These are phyloP conservation scores for Cydonia oblonga DNA, from an alignment of 331 rosid species.

Conservation along the genomic window DNA sequence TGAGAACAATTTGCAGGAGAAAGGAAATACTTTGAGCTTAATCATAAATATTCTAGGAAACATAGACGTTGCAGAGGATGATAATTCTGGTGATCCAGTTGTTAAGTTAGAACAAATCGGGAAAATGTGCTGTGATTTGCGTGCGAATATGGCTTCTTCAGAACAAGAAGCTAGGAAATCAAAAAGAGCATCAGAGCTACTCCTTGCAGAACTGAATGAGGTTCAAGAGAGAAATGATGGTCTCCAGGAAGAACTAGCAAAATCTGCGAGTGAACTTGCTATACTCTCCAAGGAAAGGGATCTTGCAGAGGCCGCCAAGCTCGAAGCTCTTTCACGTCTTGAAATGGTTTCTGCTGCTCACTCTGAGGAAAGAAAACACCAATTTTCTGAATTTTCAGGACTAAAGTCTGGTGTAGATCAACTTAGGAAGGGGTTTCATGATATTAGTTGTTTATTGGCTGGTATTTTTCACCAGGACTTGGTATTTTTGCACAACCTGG, in stretches of 20 bases:
- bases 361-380: constrained; percentile 39
- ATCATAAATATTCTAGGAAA: constrained; percentile 40
- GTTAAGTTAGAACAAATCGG: constrained; percentile 55
- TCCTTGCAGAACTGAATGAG: constrained; percentile 87
- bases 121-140: constrained; percentile 47
- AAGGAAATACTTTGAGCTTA: constrained; percentile 38
- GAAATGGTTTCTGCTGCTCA: constrained; percentile 48
- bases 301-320: constrained; percentile 53
- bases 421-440: constrained; percentile 49
- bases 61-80: constrained; percentile 51
- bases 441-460: constrained; percentile 37
- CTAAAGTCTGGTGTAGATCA: constrained; percentile 53
- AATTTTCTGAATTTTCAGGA: constrained; percentile 44
- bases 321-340: constrained; percentile 55
- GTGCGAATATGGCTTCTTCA: constrained; percentile 34
- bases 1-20: constrained; percentile 48
- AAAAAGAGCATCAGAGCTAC: constrained; percentile 78
- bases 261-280: constrained; percentile 47
- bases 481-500: constrained; percentile 52
- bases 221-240: constrained; percentile 93
- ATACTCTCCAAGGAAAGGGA: constrained; percentile 54
- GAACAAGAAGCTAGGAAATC: constrained; percentile 76
- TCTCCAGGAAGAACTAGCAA: constrained; percentile 79
- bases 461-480: constrained; percentile 42
- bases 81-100: constrained; percentile 41